phyloP scores from a whole-genome alignment of 495 filamentous ascomycete species.

The Penicillium cataractarum region DNA sequence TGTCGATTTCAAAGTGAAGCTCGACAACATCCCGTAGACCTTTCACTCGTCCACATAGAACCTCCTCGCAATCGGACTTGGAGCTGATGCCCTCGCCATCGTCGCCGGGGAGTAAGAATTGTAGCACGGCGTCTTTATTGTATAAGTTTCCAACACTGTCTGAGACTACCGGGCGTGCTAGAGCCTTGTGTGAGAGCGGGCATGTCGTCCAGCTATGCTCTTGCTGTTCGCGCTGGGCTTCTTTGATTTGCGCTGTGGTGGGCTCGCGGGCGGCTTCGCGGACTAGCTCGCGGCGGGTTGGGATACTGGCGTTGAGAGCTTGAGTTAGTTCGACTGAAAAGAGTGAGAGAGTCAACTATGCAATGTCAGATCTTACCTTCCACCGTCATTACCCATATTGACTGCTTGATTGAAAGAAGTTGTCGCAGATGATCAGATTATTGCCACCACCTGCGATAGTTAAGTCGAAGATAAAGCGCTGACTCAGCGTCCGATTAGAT shows the following conservation, averaged over 20 bases:
- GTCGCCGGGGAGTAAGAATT: conserved; percentile 71
- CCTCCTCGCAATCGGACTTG: conserved; percentile 64
- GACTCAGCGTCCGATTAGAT: conserved; percentile 34
- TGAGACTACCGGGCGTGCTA: conserved; percentile 77
- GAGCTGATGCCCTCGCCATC: conserved; percentile 55
- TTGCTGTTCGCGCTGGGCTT: conserved; percentile 78
- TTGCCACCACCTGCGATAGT: conserved; percentile 29
- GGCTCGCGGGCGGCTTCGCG: conserved; percentile 80
- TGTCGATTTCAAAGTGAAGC: conserved; percentile 73
- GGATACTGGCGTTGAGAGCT: conserved; percentile 60
- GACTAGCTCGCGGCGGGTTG: conserved; percentile 92
- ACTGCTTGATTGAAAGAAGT: conserved; percentile 1
- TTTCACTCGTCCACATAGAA: conserved; percentile 73
- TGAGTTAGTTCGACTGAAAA: conserved; percentile 2
- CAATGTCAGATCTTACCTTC: conserved; percentile 54
- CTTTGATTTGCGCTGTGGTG: conserved; percentile 88
- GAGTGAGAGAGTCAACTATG: neutral
- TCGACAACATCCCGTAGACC: conserved; percentile 87
- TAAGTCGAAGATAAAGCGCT: conserved; percentile 26
- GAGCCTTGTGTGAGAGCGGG: conserved; percentile 76
- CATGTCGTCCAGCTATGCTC: conserved; percentile 85
- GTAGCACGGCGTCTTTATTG: conserved; percentile 90
- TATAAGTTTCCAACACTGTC: conserved; percentile 86
- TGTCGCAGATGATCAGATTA: conserved; percentile 11
- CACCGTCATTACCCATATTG: conserved; percentile 96